These are phyloP conservation scores for Syncephalastrum contaminatum DNA, from an alignment of 371 early-diverging fungal genomes.

Conservation along the genomic window DNA sequence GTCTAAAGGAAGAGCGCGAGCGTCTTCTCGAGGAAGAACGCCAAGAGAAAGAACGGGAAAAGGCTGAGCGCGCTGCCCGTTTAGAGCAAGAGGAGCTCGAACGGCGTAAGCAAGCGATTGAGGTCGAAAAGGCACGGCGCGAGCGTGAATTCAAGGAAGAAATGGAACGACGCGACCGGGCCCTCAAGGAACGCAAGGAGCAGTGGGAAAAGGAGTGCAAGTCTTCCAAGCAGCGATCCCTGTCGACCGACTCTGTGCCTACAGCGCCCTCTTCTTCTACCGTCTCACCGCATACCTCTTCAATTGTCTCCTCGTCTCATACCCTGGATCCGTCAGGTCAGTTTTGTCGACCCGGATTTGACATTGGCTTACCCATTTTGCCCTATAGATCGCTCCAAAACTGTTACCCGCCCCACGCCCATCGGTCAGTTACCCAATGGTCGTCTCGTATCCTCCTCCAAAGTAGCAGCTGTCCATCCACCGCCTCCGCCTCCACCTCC, in stretches of 20 bases:
- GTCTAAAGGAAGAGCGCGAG: conserved; percentile 56
- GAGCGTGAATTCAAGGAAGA: conserved; percentile 17
- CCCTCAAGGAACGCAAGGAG: conserved; percentile 27
- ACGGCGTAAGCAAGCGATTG: conserved; percentile 28
- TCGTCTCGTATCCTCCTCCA: conserved; percentile 5
- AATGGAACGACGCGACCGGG: conserved; percentile 29
- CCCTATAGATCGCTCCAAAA: too few species aligned
- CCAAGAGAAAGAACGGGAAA: conserved; percentile 39
- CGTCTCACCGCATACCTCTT: background rate
- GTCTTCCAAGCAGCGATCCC: conserved; percentile 8
- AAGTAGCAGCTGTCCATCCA: conserved; percentile 2
- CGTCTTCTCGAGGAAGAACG: conserved; percentile 57
- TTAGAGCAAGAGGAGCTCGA: conserved; percentile 32
- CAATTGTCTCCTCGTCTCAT: background rate
- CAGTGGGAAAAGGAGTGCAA: conserved; percentile 15
- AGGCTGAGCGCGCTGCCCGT: conserved; percentile 22
- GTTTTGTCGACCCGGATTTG: too few species aligned
- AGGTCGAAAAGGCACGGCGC: conserved; percentile 38
- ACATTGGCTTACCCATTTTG: background rate
- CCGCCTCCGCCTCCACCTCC: conserved; percentile 8
- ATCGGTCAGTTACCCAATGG: conserved; percentile 12
- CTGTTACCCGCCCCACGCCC: conserved; percentile 1
- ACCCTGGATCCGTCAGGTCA: too few species aligned
- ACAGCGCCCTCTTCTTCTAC: conserved; percentile 6
- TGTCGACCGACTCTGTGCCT: conserved; percentile 15